A percentile compares a stretch with the other conserved stretches of the same genome.
Evolutionary conservation across 305 asterid species (phyloP).

Genomic region (Fraxinus platypoda): DNA sequence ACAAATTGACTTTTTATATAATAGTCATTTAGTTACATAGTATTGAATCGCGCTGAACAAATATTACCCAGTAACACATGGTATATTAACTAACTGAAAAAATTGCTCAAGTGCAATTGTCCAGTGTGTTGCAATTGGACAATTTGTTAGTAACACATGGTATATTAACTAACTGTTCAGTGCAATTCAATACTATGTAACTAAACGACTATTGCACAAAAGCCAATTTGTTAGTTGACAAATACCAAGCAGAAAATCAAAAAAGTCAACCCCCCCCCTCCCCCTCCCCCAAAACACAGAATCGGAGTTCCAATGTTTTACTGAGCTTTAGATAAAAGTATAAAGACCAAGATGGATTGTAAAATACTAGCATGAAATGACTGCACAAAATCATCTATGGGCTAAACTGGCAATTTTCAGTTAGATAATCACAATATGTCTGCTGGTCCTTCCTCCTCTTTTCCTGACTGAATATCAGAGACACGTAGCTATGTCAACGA

Average conservation of each 20-base stretch:
- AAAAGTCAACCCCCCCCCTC: neutral
- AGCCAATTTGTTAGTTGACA: neutral
- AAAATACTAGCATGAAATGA: neutral
- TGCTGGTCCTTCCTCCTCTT: too few relatives aligned
- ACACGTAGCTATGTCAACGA: too few relatives aligned
- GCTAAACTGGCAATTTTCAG: neutral
- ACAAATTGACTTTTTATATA: neutral
- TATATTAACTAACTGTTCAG: neutral
- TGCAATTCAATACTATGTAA: neutral
- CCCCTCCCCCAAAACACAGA: neutral
- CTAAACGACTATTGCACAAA: neutral
- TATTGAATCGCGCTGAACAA: neutral
- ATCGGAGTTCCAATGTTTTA: neutral
- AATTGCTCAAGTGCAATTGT: too few relatives aligned
- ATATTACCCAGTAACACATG: too few relatives aligned
- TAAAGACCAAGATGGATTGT: neutral
- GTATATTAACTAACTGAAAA: too few relatives aligned
- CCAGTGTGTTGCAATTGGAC: too few relatives aligned
- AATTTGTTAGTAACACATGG: too few relatives aligned
- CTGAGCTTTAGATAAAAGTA: neutral
- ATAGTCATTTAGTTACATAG: neutral
- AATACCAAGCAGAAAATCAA: neutral
- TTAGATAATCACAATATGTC: constrained; percentile 53
- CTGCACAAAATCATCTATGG: constrained; percentile 31
- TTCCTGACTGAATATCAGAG: too few relatives aligned